Percentiles rank a stretch among this genome's conserved stretches.
Evolutionary conservation across 2,329 filamentous ascomycete species (phyloP).

Genomic region (Aspergillus fumigatus): DNA sequence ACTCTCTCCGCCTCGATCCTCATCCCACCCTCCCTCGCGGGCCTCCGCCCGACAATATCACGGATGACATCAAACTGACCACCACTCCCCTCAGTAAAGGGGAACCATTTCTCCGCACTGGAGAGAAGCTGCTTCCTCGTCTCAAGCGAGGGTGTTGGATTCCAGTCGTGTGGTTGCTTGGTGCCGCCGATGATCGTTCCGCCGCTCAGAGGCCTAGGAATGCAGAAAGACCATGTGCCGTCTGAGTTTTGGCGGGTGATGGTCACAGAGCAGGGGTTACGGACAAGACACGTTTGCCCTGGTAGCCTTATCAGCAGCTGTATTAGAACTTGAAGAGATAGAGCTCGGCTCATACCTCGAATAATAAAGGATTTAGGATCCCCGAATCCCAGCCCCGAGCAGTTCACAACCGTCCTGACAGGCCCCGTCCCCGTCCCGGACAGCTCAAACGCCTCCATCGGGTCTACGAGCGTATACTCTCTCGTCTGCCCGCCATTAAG

Average conservation of each 20-base stretch:
- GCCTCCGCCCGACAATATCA: constrained; percentile 45
- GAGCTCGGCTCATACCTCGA: constrained; percentile 25
- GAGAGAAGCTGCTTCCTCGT: constrained; percentile 47
- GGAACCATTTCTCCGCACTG: constrained; percentile 39
- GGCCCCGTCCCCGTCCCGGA: constrained; percentile 17
- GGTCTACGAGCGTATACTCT: constrained; percentile 23
- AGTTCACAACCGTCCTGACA: constrained; percentile 42
- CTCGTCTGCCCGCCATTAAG: constrained; percentile 33
- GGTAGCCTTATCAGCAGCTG: neutral
- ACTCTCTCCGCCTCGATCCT: constrained; percentile 50
- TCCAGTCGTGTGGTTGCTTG: constrained; percentile 57
- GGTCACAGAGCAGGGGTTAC: constrained; percentile 40
- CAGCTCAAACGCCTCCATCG: constrained; percentile 37
- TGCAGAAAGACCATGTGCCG: constrained; percentile 59
- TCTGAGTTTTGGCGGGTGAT: constrained; percentile 61
- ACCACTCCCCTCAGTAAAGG: constrained; percentile 32
- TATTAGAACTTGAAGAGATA: too few relatives aligned
- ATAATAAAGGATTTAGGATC: constrained; percentile 43
- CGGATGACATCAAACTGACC: constrained; percentile 40
- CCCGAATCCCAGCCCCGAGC: constrained; percentile 40
- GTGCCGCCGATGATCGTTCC: constrained; percentile 65
- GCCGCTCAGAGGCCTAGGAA: constrained; percentile 58
- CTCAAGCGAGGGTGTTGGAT: constrained; percentile 44
- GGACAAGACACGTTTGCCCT: constrained; percentile 47
- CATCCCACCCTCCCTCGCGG: constrained; percentile 45